Conservation (phyloP, 2,329 filamentous ascomycete genomes). For the Huntiella abstrusa region DNA sequence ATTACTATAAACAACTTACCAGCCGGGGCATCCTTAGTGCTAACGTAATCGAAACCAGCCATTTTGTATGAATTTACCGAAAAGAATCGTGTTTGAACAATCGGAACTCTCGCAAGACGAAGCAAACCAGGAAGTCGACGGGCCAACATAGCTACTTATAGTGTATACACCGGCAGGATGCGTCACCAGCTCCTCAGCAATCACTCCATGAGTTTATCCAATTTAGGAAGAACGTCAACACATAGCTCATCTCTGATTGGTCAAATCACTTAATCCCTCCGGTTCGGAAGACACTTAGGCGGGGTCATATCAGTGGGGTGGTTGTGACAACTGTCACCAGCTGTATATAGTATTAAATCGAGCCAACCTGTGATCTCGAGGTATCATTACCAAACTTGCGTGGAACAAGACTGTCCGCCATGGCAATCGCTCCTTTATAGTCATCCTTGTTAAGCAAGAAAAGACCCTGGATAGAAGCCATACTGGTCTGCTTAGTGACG, state of each 20-base stretch:
- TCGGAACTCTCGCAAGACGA: neutral
- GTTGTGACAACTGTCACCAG: neutral
- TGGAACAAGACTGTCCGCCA: constrained; percentile 50
- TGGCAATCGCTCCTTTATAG: constrained; percentile 67
- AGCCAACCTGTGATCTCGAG: constrained; percentile 9
- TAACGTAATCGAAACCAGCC: constrained; percentile 21
- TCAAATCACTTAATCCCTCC: constrained; percentile 1
- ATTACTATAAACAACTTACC: constrained; percentile 24
- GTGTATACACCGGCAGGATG: neutral
- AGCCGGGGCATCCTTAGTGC: constrained; percentile 39
- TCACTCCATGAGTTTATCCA: neutral
- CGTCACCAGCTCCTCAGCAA: neutral
- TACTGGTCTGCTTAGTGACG: constrained; percentile 46
- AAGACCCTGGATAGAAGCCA: constrained; percentile 79
- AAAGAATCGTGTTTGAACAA: constrained; percentile 1
- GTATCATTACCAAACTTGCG: constrained; percentile 32
- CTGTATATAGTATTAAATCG: neutral
- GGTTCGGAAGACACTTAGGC: constrained; percentile 6
- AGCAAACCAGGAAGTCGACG: constrained; percentile 2
- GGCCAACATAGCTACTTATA: constrained; percentile 4
- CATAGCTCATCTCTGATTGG: neutral
- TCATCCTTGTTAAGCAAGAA: constrained; percentile 92
- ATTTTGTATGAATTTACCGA: constrained; percentile 7
- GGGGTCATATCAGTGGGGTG: constrained; percentile 8
- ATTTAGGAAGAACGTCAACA: constrained; percentile 3